Conservation (phyloP, 2,329 filamentous ascomycete genomes). For the Samsoniella hepiali region DNA sequence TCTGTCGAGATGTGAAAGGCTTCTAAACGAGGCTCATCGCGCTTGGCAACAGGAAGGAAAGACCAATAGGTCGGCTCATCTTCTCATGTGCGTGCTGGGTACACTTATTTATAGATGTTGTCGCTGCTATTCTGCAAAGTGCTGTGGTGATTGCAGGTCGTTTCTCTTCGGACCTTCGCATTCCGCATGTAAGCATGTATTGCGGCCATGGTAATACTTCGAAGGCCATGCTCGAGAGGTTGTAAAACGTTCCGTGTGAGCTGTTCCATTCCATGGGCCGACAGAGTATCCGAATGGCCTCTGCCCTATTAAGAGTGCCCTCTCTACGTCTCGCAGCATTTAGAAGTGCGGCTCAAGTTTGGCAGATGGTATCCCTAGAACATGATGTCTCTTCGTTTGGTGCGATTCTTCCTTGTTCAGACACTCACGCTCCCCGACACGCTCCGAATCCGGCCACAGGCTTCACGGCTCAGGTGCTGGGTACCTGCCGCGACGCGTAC, state of each 20-base stretch:
- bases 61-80: background rate
- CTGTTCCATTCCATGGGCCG: background rate
- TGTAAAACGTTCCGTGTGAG: background rate
- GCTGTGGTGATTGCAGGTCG: background rate
- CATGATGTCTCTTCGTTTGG: too few relatives aligned
- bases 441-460: background rate
- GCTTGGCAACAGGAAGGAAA: background rate
- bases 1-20: background rate
- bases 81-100: background rate
- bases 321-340: background rate
- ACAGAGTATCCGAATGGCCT: background rate
- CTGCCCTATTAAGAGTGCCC: background rate
- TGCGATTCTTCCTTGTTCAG: too few relatives aligned
- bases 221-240: background rate
- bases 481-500: conserved; percentile 1
- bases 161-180: background rate
- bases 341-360: background rate
- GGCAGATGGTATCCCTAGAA: too few relatives aligned
- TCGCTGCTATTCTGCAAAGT: background rate
- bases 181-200: background rate
- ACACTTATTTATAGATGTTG: background rate
- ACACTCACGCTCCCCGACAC: background rate
- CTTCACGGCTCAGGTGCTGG: conserved; percentile 5
- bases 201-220: background rate
- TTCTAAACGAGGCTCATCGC: background rate